Base-by-base conservation (phyloP, 768 basidiomycete species). In the Tephrocybe sp. region DNA sequence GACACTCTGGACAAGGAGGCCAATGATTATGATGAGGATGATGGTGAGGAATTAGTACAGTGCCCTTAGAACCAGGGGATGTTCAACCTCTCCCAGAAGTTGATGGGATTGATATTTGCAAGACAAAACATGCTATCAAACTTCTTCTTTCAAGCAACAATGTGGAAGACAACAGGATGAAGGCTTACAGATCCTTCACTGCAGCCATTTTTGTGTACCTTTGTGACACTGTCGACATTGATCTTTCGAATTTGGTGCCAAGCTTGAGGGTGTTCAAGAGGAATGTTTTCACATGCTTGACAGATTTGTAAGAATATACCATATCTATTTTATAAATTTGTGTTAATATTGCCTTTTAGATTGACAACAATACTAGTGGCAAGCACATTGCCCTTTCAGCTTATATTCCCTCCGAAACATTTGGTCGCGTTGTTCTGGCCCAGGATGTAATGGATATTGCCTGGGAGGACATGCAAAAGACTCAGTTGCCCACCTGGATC, bases 361-460 rank as follows among this genome's bases (percentile, higher is more conserved):
- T 52, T 25, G 32, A 43, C 27, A 12, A 43, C 9, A 34, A 49
- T 19, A 30, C 34, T 18, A 32, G 9, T 22, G 26, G 19, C 19
- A 38, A 40, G 28, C 21, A 38, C 12, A 7, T 27, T n/a, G 25
- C 37, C 30, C 42, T 57, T 30, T 19, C 40, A 16, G 26, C 39
- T 6, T 49, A 38, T 43, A 12, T 54, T 35, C 46, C 43, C 4
- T 18, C 32, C 3, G 22, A 25, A 9, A 12, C 26, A 21, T n/a
- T 30, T 11, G 28, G 44, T 22, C 18, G 50, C 15, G 54, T 55
- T 5, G 51, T 70, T 16, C 64, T 72, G 4, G 67, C 68, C 1
- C 55, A 58, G 26, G 58, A 64, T 44, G 46, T 70, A 8, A 64
- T 71, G 62, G 45, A 48, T 5, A 53, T 46, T 0, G 37, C 69